These are phyloP conservation scores for Debaryomyces prosopidis DNA, from an alignment of 805 yeast genomes.

Conservation along the genomic window DNA sequence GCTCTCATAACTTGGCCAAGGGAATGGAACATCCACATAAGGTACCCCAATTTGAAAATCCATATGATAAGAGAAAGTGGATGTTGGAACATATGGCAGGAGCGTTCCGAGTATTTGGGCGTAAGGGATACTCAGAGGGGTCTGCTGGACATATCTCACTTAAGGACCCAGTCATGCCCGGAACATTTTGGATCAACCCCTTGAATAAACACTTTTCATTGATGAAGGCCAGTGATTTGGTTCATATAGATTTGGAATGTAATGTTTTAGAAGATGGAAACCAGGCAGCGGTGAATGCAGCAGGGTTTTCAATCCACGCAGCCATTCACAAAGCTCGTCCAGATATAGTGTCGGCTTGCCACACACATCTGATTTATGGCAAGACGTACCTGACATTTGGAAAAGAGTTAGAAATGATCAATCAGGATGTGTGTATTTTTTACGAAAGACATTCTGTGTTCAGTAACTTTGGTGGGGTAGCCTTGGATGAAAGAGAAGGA, in stretches of 20 bases:
- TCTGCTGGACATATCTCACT: slow-evolving; percentile 84
- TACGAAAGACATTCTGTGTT: slow-evolving; percentile 68
- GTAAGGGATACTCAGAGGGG: slow-evolving; percentile 78
- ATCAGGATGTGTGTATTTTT: slow-evolving; percentile 72
- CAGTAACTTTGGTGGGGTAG: slow-evolving; percentile 75
- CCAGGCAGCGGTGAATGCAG: slow-evolving; percentile 39
- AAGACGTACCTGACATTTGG: slow-evolving; percentile 39
- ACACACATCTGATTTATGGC: slow-evolving; percentile 40
- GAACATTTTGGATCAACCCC: slow-evolving; percentile 88
- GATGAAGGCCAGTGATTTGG: slow-evolving; percentile 40
- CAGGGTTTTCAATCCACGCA: slow-evolving; percentile 41
- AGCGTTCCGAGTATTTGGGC: slow-evolving; percentile 77
- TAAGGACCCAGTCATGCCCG: slow-evolving; percentile 78
- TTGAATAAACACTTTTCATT: slow-evolving; percentile 67
- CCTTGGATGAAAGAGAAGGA: slow-evolving; percentile 39
- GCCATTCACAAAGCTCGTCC: slow-evolving; percentile 42
- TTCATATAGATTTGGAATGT: slow-evolving; percentile 37
- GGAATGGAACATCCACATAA: slow-evolving; percentile 53
- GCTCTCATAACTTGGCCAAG: slow-evolving; percentile 60
- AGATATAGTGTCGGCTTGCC: slow-evolving; percentile 41
- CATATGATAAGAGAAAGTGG: slow-evolving; percentile 52
- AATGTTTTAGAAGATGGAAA: slow-evolving; percentile 38
- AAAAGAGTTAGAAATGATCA: slow-evolving; percentile 64
- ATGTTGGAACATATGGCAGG: slow-evolving; percentile 77
- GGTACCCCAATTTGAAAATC: slow-evolving; percentile 51